These are phyloP conservation scores for Aspergillaceae sp. DNA, from an alignment of 2,329 filamentous ascomycete genomes.

Conservation along the genomic window DNA sequence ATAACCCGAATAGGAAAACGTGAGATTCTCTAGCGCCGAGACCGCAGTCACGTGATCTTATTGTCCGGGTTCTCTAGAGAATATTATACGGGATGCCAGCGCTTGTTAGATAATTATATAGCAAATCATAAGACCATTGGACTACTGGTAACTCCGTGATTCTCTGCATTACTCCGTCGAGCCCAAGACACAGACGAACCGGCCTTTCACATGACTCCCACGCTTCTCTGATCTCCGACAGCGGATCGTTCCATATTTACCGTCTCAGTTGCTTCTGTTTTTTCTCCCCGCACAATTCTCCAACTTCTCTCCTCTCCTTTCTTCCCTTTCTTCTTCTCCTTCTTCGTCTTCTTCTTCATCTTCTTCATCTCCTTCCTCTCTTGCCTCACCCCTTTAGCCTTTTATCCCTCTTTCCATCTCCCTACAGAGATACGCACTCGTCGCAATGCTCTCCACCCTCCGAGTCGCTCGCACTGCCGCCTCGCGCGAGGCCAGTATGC, in stretches of 20 bases:
- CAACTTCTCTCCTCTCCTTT: neutral
- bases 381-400: conserved; percentile 4
- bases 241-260: conserved; percentile 8
- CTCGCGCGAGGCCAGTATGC: conserved; percentile 31
- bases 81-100: neutral
- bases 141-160: too few relatives aligned
- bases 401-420: conserved; percentile 3
- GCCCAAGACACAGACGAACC: neutral
- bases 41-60: neutral
- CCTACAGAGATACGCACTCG: conserved; percentile 1
- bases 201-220: conserved; percentile 12
- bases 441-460: conserved; percentile 40
- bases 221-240: conserved; percentile 10
- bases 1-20: conserved; percentile 1
- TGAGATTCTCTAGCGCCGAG: neutral
- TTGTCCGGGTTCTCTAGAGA: neutral
- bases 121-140: neutral
- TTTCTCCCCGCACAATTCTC: neutral
- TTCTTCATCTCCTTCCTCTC: neutral
- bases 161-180: neutral
- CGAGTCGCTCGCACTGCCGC: conserved; percentile 36
- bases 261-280: neutral
- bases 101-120: neutral
- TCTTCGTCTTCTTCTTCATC: neutral
- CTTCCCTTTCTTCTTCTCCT: neutral